Conservation (phyloP, 805 yeast genomes). For the Wilhelminamyces savonicus region DNA sequence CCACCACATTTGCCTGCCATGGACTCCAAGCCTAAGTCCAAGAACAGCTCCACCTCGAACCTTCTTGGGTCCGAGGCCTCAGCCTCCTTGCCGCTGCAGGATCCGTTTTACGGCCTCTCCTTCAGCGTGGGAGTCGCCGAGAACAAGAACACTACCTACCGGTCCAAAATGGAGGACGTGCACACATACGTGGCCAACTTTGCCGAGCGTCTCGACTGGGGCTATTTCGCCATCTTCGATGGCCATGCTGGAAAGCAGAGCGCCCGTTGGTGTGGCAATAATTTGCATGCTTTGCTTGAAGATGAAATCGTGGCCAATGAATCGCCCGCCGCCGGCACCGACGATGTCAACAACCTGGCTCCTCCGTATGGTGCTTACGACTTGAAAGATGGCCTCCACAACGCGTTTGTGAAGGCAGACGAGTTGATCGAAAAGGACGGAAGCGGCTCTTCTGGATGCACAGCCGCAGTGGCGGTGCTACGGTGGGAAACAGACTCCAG, state of each 20-base stretch:
- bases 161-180: slow-evolving; percentile 94
- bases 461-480: slow-evolving; percentile 90
- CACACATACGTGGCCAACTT: slow-evolving; percentile 90
- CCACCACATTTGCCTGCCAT: no score
- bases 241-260: slow-evolving; percentile 96
- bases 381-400: slow-evolving; percentile 60
- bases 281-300: slow-evolving; percentile 66
- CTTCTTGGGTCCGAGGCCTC: no score
- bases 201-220: slow-evolving; percentile 88
- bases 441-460: slow-evolving; percentile 79
- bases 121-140: slow-evolving; percentile 91
- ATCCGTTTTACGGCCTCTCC: slow-evolving; percentile 54
- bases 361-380: slow-evolving; percentile 27
- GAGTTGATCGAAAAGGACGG: slow-evolving; percentile 51
- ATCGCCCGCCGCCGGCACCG: slow-evolving; percentile 1
- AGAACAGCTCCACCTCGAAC: no score
- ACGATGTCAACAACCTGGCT: slow-evolving; percentile 8
- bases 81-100: no score
- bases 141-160: slow-evolving; percentile 70
- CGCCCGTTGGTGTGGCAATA: slow-evolving; percentile 92
- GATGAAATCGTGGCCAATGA: slow-evolving; percentile 35
- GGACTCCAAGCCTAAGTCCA: no score
- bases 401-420: slow-evolving; percentile 74
- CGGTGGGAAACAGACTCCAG: slow-evolving; percentile 61
- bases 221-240: slow-evolving; percentile 91